These are phyloP conservation scores for Aspergillus indologenus DNA, from an alignment of 495 filamentous ascomycete species.

Conservation along the genomic window DNA sequence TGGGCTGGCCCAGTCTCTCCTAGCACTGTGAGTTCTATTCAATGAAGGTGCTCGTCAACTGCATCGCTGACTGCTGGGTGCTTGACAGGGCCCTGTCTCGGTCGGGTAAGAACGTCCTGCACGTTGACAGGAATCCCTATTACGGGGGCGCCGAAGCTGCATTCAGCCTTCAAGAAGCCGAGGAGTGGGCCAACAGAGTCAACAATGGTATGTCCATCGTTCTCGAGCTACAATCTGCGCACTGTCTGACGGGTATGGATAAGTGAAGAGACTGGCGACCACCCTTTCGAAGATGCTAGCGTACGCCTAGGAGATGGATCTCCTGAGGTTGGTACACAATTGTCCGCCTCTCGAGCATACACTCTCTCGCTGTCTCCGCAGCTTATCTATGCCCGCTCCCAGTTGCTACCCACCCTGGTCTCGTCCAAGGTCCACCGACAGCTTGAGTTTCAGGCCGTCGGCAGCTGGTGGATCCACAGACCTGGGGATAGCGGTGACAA, in stretches of 20 bases:
- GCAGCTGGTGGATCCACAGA: slow-evolving; percentile 82
- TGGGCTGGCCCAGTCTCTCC: slow-evolving; percentile 81
- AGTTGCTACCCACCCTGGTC: slow-evolving; percentile 71
- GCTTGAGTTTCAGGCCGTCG: slow-evolving; percentile 90
- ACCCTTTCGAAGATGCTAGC: slow-evolving; percentile 41
- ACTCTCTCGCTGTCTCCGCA: slow-evolving; percentile 82
- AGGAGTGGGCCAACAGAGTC: slow-evolving; percentile 63
- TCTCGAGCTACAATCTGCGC: not conserved
- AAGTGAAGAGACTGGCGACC: slow-evolving; percentile 31
- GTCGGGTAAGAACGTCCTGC: slow-evolving; percentile 86
- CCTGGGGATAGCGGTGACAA: not conserved
- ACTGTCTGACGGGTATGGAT: slow-evolving; percentile 25
- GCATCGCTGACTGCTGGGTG: slow-evolving; percentile 50
- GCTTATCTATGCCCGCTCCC: slow-evolving; percentile 78
- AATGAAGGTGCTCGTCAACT: slow-evolving; percentile 10
- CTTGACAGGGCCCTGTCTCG: slow-evolving; percentile 80
- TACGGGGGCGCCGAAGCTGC: slow-evolving; percentile 88
- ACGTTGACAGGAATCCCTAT: slow-evolving; percentile 81
- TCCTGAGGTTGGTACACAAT: slow-evolving; percentile 26
- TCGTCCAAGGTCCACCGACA: slow-evolving; percentile 84
- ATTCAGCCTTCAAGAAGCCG: slow-evolving; percentile 78
- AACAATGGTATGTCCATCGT: slow-evolving; percentile 39
- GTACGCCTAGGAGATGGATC: slow-evolving; percentile 23
- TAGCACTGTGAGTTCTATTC: slow-evolving; percentile 75
- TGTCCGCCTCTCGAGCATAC: slow-evolving; percentile 72